phyloP scores from a whole-genome alignment of 176 grass and related monocot species.

The Ananas comosus region DNA sequence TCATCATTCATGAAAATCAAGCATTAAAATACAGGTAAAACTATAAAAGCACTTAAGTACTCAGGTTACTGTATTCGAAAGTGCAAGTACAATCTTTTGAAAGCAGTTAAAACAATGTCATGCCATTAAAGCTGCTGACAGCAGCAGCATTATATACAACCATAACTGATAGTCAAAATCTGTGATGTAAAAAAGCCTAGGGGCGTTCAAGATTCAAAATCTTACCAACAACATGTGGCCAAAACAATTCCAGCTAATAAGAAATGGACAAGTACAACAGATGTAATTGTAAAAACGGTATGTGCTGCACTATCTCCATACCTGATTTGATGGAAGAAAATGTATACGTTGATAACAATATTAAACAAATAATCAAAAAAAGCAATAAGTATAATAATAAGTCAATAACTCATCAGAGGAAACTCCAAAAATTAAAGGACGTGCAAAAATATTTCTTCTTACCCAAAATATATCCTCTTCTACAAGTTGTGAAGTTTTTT shows the following conservation, averaged over 20 bases:
- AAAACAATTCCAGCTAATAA: conserved; percentile 74
- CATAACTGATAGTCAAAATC: background rate
- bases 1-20: no score
- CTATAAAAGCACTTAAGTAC: no score
- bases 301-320: conserved; percentile 66
- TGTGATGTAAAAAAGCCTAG: background rate
- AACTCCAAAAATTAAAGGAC: background rate
- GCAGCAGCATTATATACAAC: background rate
- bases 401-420: no score
- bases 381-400: background rate
- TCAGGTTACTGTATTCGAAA: no score
- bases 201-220: background rate
- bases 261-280: conserved; percentile 74
- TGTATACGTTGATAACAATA: background rate
- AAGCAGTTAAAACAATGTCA: background rate
- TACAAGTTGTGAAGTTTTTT: background rate
- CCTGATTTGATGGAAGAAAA: conserved; percentile 29
- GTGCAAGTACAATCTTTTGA: background rate
- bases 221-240: conserved; percentile 91
- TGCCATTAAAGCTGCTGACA: background rate
- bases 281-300: conserved; percentile 69
- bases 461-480: background rate
- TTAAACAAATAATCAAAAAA: conserved; percentile 6
- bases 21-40: no score
- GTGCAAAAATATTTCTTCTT: background rate